A percentile compares a stretch with the other conserved stretches of the same genome.
phyloP scores from a whole-genome alignment of 2,329 filamentous ascomycete species.

The Fusarium mangiferae region DNA sequence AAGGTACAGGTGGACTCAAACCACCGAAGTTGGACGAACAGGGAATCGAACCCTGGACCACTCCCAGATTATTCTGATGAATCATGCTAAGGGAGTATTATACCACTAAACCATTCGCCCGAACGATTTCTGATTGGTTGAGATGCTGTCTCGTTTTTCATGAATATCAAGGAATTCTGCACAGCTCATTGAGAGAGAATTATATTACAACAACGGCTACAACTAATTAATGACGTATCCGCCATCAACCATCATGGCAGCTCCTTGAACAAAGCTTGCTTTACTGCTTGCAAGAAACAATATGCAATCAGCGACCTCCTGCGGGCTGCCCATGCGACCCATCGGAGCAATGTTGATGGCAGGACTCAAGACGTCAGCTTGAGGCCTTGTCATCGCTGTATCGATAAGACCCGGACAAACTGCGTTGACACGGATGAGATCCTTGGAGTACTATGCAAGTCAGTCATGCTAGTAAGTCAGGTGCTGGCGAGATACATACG shows the following conservation, averaged over 20 bases:
- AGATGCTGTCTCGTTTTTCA: fast-evolving
- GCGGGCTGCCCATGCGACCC: conserved; percentile 60
- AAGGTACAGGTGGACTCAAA: neutral
- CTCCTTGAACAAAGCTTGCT: conserved; percentile 63
- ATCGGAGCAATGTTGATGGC: conserved; percentile 56
- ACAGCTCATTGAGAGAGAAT: no score
- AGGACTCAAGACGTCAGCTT: neutral
- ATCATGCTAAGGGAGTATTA: conserved; percentile 18
- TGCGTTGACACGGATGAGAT: conserved; percentile 61
- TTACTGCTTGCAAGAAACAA: conserved; percentile 60
- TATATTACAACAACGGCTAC: neutral
- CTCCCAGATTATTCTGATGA: neutral
- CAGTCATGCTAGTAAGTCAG: fast-evolving
- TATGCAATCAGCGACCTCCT: conserved; percentile 61
- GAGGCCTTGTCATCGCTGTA: conserved; percentile 58
- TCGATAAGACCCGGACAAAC: conserved; percentile 73
- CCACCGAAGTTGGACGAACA: neutral
- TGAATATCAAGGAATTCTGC: fast-evolving
- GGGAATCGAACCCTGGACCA: conserved; percentile 11
- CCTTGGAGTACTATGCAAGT: conserved; percentile 57
- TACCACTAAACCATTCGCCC: conserved; percentile 20
- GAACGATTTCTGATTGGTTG: conserved; percentile 2
- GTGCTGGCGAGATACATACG: neutral
- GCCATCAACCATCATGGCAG: conserved; percentile 63
- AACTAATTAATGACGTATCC: conserved; percentile 60